A percentile compares a stretch with the other conserved stretches of the same genome.
phyloP scores from a whole-genome alignment of 768 basidiomycete genomes.

The Tubosaeta sp. region DNA sequence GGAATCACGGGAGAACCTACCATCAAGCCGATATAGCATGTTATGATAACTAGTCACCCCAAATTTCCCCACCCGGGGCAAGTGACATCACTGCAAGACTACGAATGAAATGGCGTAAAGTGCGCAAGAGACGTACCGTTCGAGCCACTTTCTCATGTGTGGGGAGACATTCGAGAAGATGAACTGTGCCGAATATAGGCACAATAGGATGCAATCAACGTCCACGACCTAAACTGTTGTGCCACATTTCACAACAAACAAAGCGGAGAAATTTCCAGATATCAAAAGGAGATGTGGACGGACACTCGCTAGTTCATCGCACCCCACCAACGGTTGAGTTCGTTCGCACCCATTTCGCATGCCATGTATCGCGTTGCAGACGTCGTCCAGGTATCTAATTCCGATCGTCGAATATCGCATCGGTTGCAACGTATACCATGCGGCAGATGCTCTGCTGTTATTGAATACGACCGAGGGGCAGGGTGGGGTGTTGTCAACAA shows the following conservation, averaged over 20 bases:
- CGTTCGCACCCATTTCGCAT: slow-evolving; percentile 5
- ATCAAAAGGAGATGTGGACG: slow-evolving; percentile 21
- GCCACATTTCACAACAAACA: slow-evolving; percentile 32
- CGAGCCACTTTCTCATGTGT: slow-evolving; percentile 17
- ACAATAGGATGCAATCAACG: slow-evolving; percentile 17
- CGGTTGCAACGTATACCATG: slow-evolving; percentile 20
- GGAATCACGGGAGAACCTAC: slow-evolving; percentile 13
- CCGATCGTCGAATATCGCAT: slow-evolving; percentile 12
- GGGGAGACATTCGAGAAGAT: slow-evolving; percentile 19
- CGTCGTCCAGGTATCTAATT: slow-evolving; percentile 2
- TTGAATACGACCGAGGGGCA: slow-evolving; percentile 26
- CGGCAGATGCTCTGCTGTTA: slow-evolving; percentile 21
- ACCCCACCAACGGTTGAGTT: slow-evolving; percentile 9
- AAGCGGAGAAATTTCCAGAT: slow-evolving; percentile 15
- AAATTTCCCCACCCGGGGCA: slow-evolving; percentile 9
- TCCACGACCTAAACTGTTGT: slow-evolving; percentile 17
- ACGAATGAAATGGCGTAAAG: slow-evolving; percentile 23
- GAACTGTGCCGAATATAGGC: slow-evolving; percentile 12
- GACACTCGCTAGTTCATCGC: slow-evolving; percentile 4
- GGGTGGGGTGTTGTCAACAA: slow-evolving; percentile 24
- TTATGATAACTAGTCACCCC: slow-evolving; percentile 7
- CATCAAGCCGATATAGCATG: slow-evolving; percentile 4
- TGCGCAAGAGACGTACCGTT: slow-evolving; percentile 20
- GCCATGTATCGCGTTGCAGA: slow-evolving; percentile 18
- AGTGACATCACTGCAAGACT: slow-evolving; percentile 9